phyloP scores from a whole-genome alignment of 1,139 yeast genomes.

The Wickerhamiella infanticola region DNA sequence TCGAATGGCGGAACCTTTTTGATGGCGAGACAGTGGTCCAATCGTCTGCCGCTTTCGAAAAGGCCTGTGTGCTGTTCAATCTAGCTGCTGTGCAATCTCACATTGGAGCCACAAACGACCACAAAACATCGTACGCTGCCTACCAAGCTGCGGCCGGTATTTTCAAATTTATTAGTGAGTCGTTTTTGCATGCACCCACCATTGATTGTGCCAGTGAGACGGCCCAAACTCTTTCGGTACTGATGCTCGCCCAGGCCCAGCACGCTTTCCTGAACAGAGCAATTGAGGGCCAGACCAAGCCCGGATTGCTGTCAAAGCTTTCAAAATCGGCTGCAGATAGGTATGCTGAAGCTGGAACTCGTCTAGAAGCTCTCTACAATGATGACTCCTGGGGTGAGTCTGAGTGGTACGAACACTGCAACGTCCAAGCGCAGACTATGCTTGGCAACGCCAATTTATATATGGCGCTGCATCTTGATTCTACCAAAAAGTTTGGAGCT shows the following conservation, averaged over 20 bases:
- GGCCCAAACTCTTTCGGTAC: constrained; percentile 43
- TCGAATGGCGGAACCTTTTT: constrained; percentile 73
- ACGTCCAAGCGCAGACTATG: constrained; percentile 26
- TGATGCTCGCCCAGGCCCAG: constrained; percentile 79
- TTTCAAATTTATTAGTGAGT: constrained; percentile 54
- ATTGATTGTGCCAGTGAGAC: constrained; percentile 60
- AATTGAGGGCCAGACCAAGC: constrained; percentile 34
- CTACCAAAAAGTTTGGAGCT: constrained; percentile 48
- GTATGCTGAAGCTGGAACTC: constrained; percentile 38
- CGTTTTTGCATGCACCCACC: constrained; percentile 83
- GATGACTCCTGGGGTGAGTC: constrained; percentile 41
- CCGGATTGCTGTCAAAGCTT: constrained; percentile 57
- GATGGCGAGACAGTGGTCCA: constrained; percentile 40
- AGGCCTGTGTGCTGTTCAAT: constrained; percentile 71
- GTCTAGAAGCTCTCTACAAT: constrained; percentile 31
- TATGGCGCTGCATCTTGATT: constrained; percentile 36
- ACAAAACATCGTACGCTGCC: constrained; percentile 43
- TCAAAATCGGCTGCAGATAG: constrained; percentile 45
- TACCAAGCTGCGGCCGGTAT: constrained; percentile 75
- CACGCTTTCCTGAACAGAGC: constrained; percentile 56
- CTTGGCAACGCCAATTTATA: constrained; percentile 35
- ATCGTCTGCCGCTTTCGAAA: constrained; percentile 69
- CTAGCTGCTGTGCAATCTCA: constrained; percentile 43
- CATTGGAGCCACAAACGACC: constrained; percentile 35
- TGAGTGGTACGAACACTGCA: constrained; percentile 23